These are phyloP conservation scores for Phytophthora crassamura DNA, from an alignment of 352 stramenopile species.

Conservation along the genomic window DNA sequence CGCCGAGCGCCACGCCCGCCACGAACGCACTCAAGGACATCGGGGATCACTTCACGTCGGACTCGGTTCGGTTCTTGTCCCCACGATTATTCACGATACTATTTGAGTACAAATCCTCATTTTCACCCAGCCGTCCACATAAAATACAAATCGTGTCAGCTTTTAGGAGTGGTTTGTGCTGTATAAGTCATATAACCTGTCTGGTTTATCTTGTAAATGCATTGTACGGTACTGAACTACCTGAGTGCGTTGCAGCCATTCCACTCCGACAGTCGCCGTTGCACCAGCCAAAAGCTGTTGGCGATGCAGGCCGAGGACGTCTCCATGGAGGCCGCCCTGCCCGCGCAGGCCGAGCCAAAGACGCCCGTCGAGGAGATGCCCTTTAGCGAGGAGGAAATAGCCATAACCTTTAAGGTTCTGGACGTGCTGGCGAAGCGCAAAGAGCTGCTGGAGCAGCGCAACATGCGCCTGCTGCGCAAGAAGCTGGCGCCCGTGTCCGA, in stretches of 20 bases:
- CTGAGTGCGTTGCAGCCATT: conserved; percentile 14
- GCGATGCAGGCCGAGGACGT: conserved; percentile 49
- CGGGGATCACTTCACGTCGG: conserved; percentile 15
- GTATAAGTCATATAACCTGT: no score
- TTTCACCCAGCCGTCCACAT: no score
- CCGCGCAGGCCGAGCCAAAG: conserved; percentile 9
- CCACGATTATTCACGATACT: conserved; percentile 9
- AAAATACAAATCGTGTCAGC: no score
- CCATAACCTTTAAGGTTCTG: conserved; percentile 71
- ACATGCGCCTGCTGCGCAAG: conserved; percentile 83
- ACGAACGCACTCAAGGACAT: conserved; percentile 82
- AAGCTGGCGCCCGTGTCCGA: conserved; percentile 78
- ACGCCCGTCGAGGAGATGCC: conserved; percentile 54
- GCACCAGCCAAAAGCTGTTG: conserved; percentile 24
- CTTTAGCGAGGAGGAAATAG: conserved; percentile 75
- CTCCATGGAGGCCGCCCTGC: conserved; percentile 28
- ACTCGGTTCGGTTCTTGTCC: conserved; percentile 7
- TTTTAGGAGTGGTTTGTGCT: no score
- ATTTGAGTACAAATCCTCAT: background rate
- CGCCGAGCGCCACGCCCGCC: conserved; percentile 64
- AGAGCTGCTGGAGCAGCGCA: conserved; percentile 69
- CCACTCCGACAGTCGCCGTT: conserved; percentile 5
- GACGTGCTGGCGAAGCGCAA: conserved; percentile 57
- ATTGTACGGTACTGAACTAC: background rate
- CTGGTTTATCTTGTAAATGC: no score